phyloP scores from a whole-genome alignment of 768 basidiomycete genomes.

The Suillus decipiens region DNA sequence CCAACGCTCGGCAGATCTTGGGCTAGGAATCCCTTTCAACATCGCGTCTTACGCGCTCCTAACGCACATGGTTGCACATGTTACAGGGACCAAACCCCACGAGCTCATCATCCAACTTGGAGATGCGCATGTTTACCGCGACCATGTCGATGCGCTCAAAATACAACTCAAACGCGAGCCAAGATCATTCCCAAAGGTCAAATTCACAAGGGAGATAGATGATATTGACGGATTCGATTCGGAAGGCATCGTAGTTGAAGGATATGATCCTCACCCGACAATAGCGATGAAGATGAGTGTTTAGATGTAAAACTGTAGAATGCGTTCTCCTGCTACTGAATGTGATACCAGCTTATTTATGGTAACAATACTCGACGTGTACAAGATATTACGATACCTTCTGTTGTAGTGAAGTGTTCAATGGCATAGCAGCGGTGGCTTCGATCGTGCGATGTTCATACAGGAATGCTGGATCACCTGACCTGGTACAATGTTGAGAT shows the following conservation, averaged over 20 bases:
- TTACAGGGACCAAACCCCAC: constrained; percentile 83
- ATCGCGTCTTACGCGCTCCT: constrained; percentile 98
- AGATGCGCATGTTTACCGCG: constrained; percentile 94
- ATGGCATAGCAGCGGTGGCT: no score
- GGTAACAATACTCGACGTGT: no score
- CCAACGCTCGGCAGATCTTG: constrained; percentile 96
- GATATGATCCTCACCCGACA: constrained; percentile 79
- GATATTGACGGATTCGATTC: constrained; percentile 81
- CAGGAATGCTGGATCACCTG: no score
- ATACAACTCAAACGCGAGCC: constrained; percentile 81
- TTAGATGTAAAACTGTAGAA: no score
- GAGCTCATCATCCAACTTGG: constrained; percentile 96
- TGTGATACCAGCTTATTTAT: no score
- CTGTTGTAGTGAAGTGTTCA: no score
- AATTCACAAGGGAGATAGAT: constrained; percentile 64
- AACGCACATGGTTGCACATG: constrained; percentile 95
- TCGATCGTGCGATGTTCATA: no score
- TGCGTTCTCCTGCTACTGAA: no score
- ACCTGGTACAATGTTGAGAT: no score
- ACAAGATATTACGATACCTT: no score
- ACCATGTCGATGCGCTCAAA: constrained; percentile 87
- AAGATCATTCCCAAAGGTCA: constrained; percentile 77
- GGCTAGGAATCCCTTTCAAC: constrained; percentile 98
- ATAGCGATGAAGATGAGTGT: constrained; percentile 98
- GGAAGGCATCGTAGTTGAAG: constrained; percentile 84